A percentile compares a stretch with the other conserved stretches of the same genome.
phyloP scores from a whole-genome alignment of 73 alveolate genomes.

The Paramecium primaurelia region DNA sequence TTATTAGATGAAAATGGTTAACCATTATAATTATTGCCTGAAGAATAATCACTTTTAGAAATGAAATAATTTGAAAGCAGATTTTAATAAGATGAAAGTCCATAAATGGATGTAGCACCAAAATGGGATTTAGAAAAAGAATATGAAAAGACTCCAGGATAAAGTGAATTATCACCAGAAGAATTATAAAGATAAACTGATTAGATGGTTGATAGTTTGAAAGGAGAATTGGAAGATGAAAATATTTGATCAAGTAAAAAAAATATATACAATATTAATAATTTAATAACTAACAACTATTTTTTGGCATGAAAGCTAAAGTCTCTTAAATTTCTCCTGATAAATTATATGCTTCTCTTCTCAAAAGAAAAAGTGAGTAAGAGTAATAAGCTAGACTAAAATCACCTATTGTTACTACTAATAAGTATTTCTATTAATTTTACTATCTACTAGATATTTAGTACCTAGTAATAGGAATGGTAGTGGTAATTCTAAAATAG shows the following conservation, averaged over 20 bases:
- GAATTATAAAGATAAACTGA: neutral
- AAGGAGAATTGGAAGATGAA: neutral
- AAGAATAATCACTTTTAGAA: neutral
- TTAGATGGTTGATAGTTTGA: neutral
- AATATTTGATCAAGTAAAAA: neutral
- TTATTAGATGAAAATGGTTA: neutral
- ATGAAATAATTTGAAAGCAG: neutral
- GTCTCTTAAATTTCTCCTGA: neutral
- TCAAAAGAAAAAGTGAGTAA: neutral
- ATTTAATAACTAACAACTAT: neutral
- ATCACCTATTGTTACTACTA: neutral
- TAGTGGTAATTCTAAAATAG: neutral
- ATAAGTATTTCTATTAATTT: neutral
- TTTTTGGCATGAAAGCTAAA: neutral
- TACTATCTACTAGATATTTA: neutral
- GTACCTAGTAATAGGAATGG: neutral
- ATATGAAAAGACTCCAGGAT: neutral
- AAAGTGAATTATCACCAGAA: neutral
- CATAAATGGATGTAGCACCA: neutral
- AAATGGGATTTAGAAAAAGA: neutral
- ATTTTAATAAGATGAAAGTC: neutral
- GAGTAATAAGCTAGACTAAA: neutral
- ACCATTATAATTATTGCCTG: neutral
- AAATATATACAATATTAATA: neutral
- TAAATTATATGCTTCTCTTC: conserved; percentile 27